phyloP scores from a whole-genome alignment of 116 monocot species.

The Trichopus zeylanicus region DNA sequence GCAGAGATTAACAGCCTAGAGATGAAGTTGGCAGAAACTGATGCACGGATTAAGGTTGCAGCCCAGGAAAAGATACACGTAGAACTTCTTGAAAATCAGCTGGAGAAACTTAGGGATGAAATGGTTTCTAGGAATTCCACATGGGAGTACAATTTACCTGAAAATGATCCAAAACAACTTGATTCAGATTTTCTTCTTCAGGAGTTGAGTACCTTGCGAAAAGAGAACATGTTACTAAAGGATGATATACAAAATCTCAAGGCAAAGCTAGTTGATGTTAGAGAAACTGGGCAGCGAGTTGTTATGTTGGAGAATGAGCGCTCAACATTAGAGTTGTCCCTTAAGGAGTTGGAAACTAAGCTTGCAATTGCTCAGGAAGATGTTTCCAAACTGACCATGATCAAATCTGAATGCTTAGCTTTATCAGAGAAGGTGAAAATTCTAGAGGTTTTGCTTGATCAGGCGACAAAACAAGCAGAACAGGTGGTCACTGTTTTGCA shows the following conservation, averaged over 20 bases:
- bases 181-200: slow-evolving; percentile 17
- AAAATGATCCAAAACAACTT: slow-evolving; percentile 3
- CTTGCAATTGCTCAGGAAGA: slow-evolving; percentile 34
- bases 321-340: slow-evolving; percentile 29
- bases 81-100: slow-evolving; percentile 45
- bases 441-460: slow-evolving; percentile 42
- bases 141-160: slow-evolving; percentile 8
- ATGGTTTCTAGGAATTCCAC: slow-evolving; percentile 20
- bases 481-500: slow-evolving; percentile 28
- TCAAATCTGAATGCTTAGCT: slow-evolving; percentile 42
- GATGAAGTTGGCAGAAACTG: slow-evolving; percentile 56
- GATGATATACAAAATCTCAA: slow-evolving; percentile 52
- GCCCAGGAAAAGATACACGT: slow-evolving; percentile 42
- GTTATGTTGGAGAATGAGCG: slow-evolving; percentile 44
- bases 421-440: slow-evolving; percentile 45
- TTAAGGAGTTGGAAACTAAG: slow-evolving; percentile 35
- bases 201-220: slow-evolving; percentile 41
- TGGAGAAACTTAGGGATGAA: slow-evolving; percentile 33
- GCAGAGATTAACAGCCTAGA: slow-evolving; percentile 58
- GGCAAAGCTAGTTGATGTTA: slow-evolving; percentile 35
- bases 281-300: slow-evolving; percentile 34
- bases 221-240: slow-evolving; percentile 49
- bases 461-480: slow-evolving; percentile 32
- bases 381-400: slow-evolving; percentile 30
- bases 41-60: slow-evolving; percentile 34